Percentiles rank a stretch among this genome's conserved stretches.
Conservation (phyloP, 805 yeast species). For the Barnettozyma salicaria region DNA sequence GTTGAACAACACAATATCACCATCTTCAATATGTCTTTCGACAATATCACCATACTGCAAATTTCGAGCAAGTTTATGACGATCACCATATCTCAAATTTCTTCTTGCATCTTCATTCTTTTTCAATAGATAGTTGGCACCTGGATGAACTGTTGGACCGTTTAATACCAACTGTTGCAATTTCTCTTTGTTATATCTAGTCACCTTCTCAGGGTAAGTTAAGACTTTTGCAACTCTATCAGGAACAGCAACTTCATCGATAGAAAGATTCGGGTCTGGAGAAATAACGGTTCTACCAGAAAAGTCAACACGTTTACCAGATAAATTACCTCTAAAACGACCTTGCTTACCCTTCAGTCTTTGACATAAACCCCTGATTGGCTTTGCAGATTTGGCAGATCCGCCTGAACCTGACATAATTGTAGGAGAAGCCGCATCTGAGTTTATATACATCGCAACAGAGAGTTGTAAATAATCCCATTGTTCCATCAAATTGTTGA, state of each 20-base stretch:
- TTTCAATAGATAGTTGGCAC: constrained; percentile 88
- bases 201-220: constrained; percentile 93
- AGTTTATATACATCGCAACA: constrained; percentile 95
- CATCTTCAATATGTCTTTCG: constrained; percentile 95
- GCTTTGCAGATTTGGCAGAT: constrained; percentile 50
- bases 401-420: constrained; percentile 63
- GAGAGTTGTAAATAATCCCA: constrained; percentile 97
- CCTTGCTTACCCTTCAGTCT: constrained; percentile 98
- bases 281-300: constrained; percentile 98
- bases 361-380: constrained; percentile 94
- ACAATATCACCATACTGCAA: constrained; percentile 86
- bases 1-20: constrained; percentile 91
- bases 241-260: constrained; percentile 98
- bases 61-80: constrained; percentile 66
- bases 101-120: constrained; percentile 81
- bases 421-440: constrained; percentile 85
- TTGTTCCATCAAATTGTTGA: constrained; percentile 93
- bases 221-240: constrained; percentile 92
- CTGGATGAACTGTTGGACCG: constrained; percentile 91
- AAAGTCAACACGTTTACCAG: constrained; percentile 98
- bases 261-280: constrained; percentile 92
- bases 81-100: constrained; percentile 84
- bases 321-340: constrained; percentile 94
- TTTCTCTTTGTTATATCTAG: constrained; percentile 77
- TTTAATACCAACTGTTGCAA: constrained; percentile 66